phyloP scores from a whole-genome alignment of 108 stramenopile species.

The Stephanodiscus minutulus region DNA sequence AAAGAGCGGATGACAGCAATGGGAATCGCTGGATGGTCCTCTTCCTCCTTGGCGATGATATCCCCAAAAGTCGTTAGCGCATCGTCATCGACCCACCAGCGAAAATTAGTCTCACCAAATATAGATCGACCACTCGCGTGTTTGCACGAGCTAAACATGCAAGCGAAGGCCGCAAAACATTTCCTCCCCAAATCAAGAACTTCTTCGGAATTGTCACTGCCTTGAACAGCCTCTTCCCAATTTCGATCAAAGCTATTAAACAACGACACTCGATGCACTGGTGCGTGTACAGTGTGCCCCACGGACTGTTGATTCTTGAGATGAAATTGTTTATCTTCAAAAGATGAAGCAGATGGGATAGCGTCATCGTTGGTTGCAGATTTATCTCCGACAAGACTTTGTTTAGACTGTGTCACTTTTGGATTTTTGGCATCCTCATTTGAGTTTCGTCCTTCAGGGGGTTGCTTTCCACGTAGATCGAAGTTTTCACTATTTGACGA shows the following conservation, averaged over 20 bases:
- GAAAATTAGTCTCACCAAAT: neutral
- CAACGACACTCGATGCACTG: slow-evolving; percentile 21
- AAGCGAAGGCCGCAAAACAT: slow-evolving; percentile 40
- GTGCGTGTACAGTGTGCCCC: neutral
- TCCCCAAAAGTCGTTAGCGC: neutral
- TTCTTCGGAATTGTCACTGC: slow-evolving; percentile 7
- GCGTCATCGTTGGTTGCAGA: neutral
- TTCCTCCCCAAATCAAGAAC: slow-evolving; percentile 27
- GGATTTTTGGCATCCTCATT: slow-evolving; percentile 12
- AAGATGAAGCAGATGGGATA: neutral
- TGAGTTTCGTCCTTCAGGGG: neutral
- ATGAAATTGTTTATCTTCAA: slow-evolving; percentile 2
- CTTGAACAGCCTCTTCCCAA: slow-evolving; percentile 24
- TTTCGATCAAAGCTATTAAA: slow-evolving; percentile 53
- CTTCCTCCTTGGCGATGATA: neutral
- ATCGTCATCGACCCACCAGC: slow-evolving; percentile 31
- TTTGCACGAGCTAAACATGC: slow-evolving; percentile 25
- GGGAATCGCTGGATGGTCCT: slow-evolving; percentile 23
- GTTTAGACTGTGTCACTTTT: neutral
- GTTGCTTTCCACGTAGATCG: neutral
- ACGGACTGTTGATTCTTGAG: neutral
- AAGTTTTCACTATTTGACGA: slow-evolving; percentile 16
- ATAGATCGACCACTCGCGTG: neutral
- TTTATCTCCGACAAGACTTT: neutral
- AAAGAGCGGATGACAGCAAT: slow-evolving; percentile 27